Evolutionary conservation across 805 yeast species (phyloP), one percentile per base, ranked within the genome.

Genomic region (Saccharomycopsis synnaedendra): DNA sequence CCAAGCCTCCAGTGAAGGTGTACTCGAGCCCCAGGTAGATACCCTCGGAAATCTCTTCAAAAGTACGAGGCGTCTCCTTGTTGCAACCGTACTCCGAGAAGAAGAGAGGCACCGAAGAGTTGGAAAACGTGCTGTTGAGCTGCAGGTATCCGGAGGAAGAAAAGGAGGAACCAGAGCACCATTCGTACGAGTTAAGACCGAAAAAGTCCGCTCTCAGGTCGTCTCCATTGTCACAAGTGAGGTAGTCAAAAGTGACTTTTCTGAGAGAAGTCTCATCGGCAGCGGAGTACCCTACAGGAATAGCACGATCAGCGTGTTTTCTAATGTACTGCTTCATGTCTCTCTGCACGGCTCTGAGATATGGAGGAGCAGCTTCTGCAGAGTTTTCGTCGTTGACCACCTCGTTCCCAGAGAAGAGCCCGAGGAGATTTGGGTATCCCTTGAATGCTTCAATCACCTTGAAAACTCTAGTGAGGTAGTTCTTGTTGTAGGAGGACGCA

Each of bases 281-380:
- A 43, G 97, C 96, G 5, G 96, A 83, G 65, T 89, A 89, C 34
- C 97, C 97, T n/a, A 88, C 95, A 4, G 96, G 96, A 50, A 89
- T 82, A 5, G 78, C 65, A 63, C 97, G 77, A 60, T 83, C 74
- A 11, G 81, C 70, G 56, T 82, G 78, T 48, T 74, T 68, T 32
- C 74, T 66, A 53, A 89, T 82, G 67, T 85, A 89, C 56, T 76
- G 77, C 66, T 86, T 89, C 78, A 87, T 79, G 63, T 89, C 97
- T 62, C 97, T 84, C 62, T 86, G 90, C 35, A 87, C 82, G 8
- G 96, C 96, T 64, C 95, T 82, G 51, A 88, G 76, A 60, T 84
- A 86, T 45, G 77, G 75, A 38, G 97, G 96, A 48, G 81, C 79
- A 31, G 59, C 56, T 0, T 89, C 78, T 50, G 65, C 76, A 39